These are phyloP conservation scores for Globisporangium mamillatum DNA, from an alignment of 352 stramenopile genomes.

Conservation along the genomic window DNA sequence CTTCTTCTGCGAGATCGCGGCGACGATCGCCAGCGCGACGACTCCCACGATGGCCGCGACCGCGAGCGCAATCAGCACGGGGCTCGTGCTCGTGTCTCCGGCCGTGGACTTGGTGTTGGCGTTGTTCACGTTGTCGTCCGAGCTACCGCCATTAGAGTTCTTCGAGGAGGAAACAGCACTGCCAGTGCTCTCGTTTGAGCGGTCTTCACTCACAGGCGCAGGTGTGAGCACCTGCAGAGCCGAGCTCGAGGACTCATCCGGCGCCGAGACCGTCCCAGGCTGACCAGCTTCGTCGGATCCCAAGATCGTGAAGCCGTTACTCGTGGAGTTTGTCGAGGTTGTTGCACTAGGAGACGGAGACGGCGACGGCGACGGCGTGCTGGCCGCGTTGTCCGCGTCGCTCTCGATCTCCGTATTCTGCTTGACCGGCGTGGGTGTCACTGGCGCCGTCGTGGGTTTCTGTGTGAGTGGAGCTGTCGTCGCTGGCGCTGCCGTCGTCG, in stretches of 20 bases:
- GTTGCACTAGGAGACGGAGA: background rate
- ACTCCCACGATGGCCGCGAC: slow-evolving; percentile 12
- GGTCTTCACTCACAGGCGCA: background rate
- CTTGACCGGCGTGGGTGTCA: slow-evolving; percentile 5
- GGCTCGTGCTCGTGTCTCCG: slow-evolving; percentile 10
- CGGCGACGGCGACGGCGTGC: background rate
- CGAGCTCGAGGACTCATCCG: slow-evolving; percentile 4
- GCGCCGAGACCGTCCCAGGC: slow-evolving; percentile 9
- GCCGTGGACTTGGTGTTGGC: slow-evolving; percentile 14
- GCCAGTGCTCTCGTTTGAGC: background rate
- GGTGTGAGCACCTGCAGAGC: slow-evolving; percentile 7
- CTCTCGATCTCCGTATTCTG: background rate
- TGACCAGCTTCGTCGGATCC: slow-evolving; percentile 1
- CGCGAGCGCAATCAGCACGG: slow-evolving; percentile 20
- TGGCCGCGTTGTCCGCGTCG: slow-evolving; percentile 5
- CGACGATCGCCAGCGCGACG: slow-evolving; percentile 16
- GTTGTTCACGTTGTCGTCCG: slow-evolving; percentile 2
- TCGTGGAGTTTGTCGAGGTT: background rate
- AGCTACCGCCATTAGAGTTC: background rate
- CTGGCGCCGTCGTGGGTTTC: background rate
- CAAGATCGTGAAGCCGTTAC: slow-evolving; percentile 11
- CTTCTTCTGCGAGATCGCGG: slow-evolving; percentile 19
- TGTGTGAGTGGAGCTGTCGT: slow-evolving; percentile 19
- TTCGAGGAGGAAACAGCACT: background rate
- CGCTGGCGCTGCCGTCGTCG: slow-evolving; percentile 14